These are phyloP conservation scores for Entomortierella chlamydospora DNA, from an alignment of 192 early-diverging fungal genomes.

Conservation along the genomic window DNA sequence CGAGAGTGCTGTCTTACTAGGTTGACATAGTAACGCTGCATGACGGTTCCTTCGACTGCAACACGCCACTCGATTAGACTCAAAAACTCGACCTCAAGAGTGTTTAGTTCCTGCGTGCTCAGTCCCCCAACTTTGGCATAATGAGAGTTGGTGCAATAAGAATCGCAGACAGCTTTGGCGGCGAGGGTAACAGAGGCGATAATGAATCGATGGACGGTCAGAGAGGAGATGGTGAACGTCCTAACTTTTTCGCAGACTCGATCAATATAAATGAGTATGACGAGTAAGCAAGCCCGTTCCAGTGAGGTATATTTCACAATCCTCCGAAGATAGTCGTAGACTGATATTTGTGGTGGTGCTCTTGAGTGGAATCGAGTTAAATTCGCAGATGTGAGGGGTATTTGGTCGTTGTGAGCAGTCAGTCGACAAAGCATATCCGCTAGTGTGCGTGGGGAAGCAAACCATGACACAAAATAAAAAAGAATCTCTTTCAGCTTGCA, in stretches of 20 bases:
- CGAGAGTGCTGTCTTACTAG: constrained; percentile 82
- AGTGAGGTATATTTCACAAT: constrained; percentile 93
- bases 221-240: constrained; percentile 90
- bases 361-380: constrained; percentile 97
- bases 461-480: not conserved
- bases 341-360: constrained; percentile 86
- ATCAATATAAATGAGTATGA: constrained; percentile 95
- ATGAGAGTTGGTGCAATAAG: constrained; percentile 94
- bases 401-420: constrained; percentile 69
- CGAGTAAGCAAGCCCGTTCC: constrained; percentile 88
- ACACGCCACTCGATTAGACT: constrained; percentile 93
- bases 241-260: constrained; percentile 78
- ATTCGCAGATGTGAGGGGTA: constrained; percentile 67
- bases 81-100: constrained; percentile 92
- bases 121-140: constrained; percentile 98
- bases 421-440: constrained; percentile 72
- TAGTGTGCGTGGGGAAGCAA: constrained; percentile 11
- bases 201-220: constrained; percentile 95
- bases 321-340: constrained; percentile 90
- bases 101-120: constrained; percentile 91
- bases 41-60: constrained; percentile 75
- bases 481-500: constrained; percentile 1
- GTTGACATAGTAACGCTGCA: constrained; percentile 95
- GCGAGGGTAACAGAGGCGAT: constrained; percentile 89
- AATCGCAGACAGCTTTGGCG: constrained; percentile 91